Conservation (phyloP, 805 yeast genomes). For the Kuraishia hungarica region DNA sequence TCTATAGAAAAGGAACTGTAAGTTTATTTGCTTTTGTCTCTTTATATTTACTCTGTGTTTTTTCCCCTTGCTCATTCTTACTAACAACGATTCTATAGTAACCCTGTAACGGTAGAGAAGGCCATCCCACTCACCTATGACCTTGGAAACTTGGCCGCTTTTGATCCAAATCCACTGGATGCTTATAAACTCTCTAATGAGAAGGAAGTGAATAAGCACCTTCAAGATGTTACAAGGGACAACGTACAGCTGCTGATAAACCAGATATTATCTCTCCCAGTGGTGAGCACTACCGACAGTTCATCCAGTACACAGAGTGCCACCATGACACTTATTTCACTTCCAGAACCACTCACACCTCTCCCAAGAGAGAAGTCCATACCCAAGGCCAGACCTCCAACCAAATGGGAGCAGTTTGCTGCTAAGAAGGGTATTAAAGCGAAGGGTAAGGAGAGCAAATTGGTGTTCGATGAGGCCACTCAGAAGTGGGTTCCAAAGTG, state of each 20-base stretch:
- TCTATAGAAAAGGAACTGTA: slow-evolving; percentile 2
- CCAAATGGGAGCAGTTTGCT: slow-evolving; percentile 97
- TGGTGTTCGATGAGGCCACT: slow-evolving; percentile 79
- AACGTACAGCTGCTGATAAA: slow-evolving; percentile 87
- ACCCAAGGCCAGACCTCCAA: slow-evolving; percentile 86
- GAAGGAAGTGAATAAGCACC: slow-evolving; percentile 49
- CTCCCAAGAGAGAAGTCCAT: slow-evolving; percentile 94
- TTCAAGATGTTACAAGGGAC: slow-evolving; percentile 71
- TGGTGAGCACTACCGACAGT: slow-evolving; percentile 73
- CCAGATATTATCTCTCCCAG: slow-evolving; percentile 84
- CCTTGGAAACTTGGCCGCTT: slow-evolving; percentile 83
- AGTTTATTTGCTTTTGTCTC: neutral
- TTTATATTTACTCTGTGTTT: neutral
- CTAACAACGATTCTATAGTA: slow-evolving; percentile 16
- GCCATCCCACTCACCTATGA: slow-evolving; percentile 86
- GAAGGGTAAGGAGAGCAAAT: slow-evolving; percentile 82
- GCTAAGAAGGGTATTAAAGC: slow-evolving; percentile 89
- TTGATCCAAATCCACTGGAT: slow-evolving; percentile 84
- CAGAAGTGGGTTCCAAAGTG: slow-evolving; percentile 98
- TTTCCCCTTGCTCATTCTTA: neutral
- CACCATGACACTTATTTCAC: slow-evolving; percentile 70
- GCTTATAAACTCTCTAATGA: slow-evolving; percentile 45
- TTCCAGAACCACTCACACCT: slow-evolving; percentile 76
- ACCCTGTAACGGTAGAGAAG: slow-evolving; percentile 84
- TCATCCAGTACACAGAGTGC: slow-evolving; percentile 53